Conservation (phyloP, 306 rosid genomes). For the Abrus precatorius region DNA sequence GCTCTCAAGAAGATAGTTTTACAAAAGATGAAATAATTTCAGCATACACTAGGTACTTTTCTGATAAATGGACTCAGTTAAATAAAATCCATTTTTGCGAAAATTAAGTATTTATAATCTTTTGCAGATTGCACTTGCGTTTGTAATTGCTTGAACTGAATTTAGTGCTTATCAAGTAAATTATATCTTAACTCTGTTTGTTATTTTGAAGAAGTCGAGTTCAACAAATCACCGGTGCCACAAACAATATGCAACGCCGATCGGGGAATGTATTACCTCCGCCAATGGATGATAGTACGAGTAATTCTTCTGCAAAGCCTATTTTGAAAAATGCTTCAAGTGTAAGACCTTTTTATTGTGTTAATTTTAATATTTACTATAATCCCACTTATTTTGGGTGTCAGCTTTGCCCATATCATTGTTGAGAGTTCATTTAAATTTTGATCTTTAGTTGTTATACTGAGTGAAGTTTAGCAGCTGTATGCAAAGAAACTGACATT, state of each 20-base stretch:
- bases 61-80: slow-evolving; percentile 10
- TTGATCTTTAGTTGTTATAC: slow-evolving; percentile 21
- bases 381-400: neutral
- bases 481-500: slow-evolving; percentile 34
- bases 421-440: slow-evolving; percentile 13
- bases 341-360: slow-evolving; percentile 63
- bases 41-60: slow-evolving; percentile 86
- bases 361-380: neutral
- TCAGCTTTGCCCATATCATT: neutral
- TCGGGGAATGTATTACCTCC: slow-evolving; percentile 87
- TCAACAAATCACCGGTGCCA: slow-evolving; percentile 86
- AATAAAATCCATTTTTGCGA: neutral
- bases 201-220: slow-evolving; percentile 88
- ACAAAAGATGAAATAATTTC: slow-evolving; percentile 98
- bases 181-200: slow-evolving; percentile 50
- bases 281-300: slow-evolving; percentile 75
- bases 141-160: slow-evolving; percentile 31
- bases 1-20: slow-evolving; percentile 97
- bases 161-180: slow-evolving; percentile 45
- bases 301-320: slow-evolving; percentile 66
- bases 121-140: neutral
- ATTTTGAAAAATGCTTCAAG: slow-evolving; percentile 65
- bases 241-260: slow-evolving; percentile 76
- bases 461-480: neutral
- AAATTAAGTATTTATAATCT: neutral